A percentile compares a stretch with the other conserved stretches of the same genome.
phyloP scores from a whole-genome alignment of 2,329 filamentous ascomycete species.

The Dactylellina leptospora region DNA sequence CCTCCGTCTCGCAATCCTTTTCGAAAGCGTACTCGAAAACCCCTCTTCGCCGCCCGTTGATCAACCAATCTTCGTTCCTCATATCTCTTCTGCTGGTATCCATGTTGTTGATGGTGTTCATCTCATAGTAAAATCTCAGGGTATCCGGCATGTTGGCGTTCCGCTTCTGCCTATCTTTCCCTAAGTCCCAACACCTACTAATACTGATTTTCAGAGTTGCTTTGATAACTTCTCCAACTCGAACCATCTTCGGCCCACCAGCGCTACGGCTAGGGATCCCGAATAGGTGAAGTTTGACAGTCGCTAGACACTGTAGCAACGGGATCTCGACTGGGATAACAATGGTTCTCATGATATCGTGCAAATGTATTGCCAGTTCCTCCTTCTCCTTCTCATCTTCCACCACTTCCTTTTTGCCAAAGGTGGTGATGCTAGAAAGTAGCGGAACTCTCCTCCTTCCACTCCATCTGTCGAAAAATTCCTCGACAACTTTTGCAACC shows the following conservation, averaged over 20 bases:
- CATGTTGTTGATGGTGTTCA: slow-evolving; percentile 71
- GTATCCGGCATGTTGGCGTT: slow-evolving; percentile 60
- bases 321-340: slow-evolving; percentile 91
- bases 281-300: slow-evolving; percentile 71
- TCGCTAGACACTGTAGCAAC: slow-evolving; percentile 81
- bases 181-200: slow-evolving; percentile 66
- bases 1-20: slow-evolving; percentile 39
- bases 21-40: slow-evolving; percentile 58
- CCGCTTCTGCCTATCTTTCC: slow-evolving; percentile 57
- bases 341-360: slow-evolving; percentile 69
- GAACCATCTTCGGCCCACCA: slow-evolving; percentile 59
- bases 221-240: slow-evolving; percentile 64
- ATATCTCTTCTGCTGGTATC: slow-evolving; percentile 63
- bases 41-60: slow-evolving; percentile 44
- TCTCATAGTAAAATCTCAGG: slow-evolving; percentile 83
- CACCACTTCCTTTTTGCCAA: slow-evolving; percentile 58
- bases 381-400: slow-evolving; percentile 34
- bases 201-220: slow-evolving; percentile 65
- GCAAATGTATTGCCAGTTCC: slow-evolving; percentile 21
- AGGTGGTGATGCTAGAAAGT: slow-evolving; percentile 54
- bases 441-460: slow-evolving; percentile 56
- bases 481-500: slow-evolving; percentile 61
- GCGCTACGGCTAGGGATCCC: slow-evolving; percentile 58
- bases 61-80: slow-evolving; percentile 45
- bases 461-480: slow-evolving; percentile 56